phyloP scores from a whole-genome alignment of 208 protist species.

The Crithidia expoeki region DNA sequence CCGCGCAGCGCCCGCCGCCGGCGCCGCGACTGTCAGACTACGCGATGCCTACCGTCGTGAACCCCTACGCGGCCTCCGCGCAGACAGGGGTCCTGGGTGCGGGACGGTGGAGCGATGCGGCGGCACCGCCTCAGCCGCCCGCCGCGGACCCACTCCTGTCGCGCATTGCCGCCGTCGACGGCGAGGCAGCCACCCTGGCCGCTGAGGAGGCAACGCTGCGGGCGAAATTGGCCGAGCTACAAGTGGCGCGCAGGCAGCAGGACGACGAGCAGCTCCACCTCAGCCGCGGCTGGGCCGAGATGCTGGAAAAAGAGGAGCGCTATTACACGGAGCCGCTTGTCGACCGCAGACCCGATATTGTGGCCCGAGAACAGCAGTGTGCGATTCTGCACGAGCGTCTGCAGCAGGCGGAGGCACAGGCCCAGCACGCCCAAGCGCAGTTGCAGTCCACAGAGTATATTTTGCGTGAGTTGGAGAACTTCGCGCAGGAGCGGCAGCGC shows the following conservation, averaged over 20 bases:
- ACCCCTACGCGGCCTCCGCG: slow-evolving; percentile 29
- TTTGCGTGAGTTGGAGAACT: slow-evolving; percentile 37
- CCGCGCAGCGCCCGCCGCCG: slow-evolving; percentile 22
- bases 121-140: slow-evolving; percentile 37
- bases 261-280: slow-evolving; percentile 63
- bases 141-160: slow-evolving; percentile 25
- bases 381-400: slow-evolving; percentile 45
- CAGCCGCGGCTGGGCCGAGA: slow-evolving; percentile 62
- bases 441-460: slow-evolving; percentile 43
- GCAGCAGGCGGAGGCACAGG: slow-evolving; percentile 47
- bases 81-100: slow-evolving; percentile 24
- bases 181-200: slow-evolving; percentile 46
- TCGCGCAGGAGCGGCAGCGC: slow-evolving; percentile 45
- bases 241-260: slow-evolving; percentile 35
- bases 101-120: slow-evolving; percentile 43
- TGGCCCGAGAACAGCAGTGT: slow-evolving; percentile 56
- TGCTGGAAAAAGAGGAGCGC: slow-evolving; percentile 76
- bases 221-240: slow-evolving; percentile 51
- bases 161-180: slow-evolving; percentile 45
- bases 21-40: slow-evolving; percentile 37
- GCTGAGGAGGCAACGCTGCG: slow-evolving; percentile 49
- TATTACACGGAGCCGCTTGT: slow-evolving; percentile 70
- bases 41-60: slow-evolving; percentile 33
- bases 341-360: slow-evolving; percentile 49
- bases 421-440: slow-evolving; percentile 35